phyloP scores from a whole-genome alignment of 2,329 filamentous ascomycete species.

The Chaetomium olivaceum region DNA sequence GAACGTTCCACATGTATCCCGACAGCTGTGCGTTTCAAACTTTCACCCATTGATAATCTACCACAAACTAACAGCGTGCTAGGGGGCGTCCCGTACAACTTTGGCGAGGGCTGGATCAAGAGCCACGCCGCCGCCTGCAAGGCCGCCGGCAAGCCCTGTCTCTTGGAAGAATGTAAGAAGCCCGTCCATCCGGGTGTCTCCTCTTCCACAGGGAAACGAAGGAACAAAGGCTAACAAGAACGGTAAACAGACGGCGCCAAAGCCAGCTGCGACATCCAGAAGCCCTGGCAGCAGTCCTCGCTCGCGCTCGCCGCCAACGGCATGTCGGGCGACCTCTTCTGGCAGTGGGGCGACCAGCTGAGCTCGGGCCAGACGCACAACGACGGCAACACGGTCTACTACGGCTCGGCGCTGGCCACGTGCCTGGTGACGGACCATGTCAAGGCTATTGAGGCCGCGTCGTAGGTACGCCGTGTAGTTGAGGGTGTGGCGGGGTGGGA shows the following conservation, averaged over 20 bases:
- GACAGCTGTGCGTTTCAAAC: slow-evolving; percentile 35
- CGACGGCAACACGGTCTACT: slow-evolving; percentile 50
- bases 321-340: slow-evolving; percentile 43
- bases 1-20: slow-evolving; percentile 44
- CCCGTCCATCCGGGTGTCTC: no score
- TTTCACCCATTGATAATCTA: background rate
- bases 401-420: slow-evolving; percentile 43
- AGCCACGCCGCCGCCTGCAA: slow-evolving; percentile 43
- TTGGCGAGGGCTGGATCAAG: slow-evolving; percentile 41
- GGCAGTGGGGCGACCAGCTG: slow-evolving; percentile 45
- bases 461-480: background rate
- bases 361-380: slow-evolving; percentile 46
- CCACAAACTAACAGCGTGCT: background rate
- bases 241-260: slow-evolving; percentile 30
- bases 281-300: slow-evolving; percentile 39
- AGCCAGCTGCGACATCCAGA: slow-evolving; percentile 34
- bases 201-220: no score
- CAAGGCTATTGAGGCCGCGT: slow-evolving; percentile 6
- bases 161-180: slow-evolving; percentile 45
- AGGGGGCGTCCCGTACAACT: slow-evolving; percentile 40
- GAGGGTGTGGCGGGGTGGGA: background rate
- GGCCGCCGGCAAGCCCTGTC: slow-evolving; percentile 43
- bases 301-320: slow-evolving; percentile 35
- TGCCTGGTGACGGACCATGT: slow-evolving; percentile 50
- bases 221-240: background rate